Percentiles rank a stretch among this genome's conserved stretches.
These are phyloP conservation scores for Klebsormidium nitens DNA, from an alignment of 139 green algal genomes.

Conservation along the genomic window DNA sequence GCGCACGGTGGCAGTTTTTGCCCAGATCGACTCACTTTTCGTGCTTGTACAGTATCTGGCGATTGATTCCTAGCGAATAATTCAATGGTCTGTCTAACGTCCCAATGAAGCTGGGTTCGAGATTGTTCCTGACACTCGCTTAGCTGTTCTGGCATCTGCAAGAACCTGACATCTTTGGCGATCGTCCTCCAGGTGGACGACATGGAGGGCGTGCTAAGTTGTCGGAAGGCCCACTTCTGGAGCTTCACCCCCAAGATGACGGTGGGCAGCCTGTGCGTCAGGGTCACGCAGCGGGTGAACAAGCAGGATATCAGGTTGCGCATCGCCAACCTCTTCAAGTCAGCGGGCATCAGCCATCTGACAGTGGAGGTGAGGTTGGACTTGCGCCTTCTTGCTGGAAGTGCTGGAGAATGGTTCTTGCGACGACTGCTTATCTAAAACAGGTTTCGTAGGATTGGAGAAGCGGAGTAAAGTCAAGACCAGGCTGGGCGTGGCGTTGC, in stretches of 20 bases:
- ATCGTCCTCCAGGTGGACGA: neutral
- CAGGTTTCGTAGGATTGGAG: too few species aligned
- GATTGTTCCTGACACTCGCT: neutral
- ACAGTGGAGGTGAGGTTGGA: constrained; percentile 3
- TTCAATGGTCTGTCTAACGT: neutral
- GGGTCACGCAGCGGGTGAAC: neutral
- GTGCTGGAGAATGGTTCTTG: too few species aligned
- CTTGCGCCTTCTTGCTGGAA: too few species aligned
- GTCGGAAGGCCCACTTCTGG: constrained; percentile 5
- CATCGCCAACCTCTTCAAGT: neutral
- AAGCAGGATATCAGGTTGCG: neutral
- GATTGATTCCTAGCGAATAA: neutral
- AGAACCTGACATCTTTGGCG: neutral
- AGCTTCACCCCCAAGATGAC: neutral
- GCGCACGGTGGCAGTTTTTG: too few species aligned
- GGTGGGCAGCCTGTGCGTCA: neutral
- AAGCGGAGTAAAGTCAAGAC: too few species aligned
- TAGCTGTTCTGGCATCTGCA: neutral
- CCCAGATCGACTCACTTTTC: neutral
- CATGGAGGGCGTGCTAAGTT: constrained; percentile 1
- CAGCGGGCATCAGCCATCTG: neutral
- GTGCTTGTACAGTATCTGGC: neutral
- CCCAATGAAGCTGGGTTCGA: neutral
- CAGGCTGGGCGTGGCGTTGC: too few species aligned
- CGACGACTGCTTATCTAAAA: too few species aligned